Percentiles rank a stretch among this genome's conserved stretches.
phyloP scores from a whole-genome alignment of 164 flowering plant species.

The Annona squamosa region DNA sequence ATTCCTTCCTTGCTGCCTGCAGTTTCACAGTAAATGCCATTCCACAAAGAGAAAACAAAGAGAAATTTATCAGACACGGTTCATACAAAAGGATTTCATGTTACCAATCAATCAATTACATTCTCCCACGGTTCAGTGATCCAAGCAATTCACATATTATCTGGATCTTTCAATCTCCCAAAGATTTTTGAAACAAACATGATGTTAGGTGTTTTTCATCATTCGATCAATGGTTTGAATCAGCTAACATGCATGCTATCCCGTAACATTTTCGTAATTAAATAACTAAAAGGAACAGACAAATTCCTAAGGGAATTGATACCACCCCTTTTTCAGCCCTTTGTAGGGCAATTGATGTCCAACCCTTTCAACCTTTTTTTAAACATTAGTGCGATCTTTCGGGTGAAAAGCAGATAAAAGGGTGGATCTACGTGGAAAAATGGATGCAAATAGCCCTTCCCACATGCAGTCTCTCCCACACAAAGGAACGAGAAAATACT shows the following conservation, averaged over 20 bases:
- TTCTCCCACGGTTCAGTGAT: background rate
- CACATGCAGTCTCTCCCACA: background rate
- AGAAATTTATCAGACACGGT: conserved; percentile 1
- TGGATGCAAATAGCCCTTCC: background rate
- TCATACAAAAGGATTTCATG: background rate
- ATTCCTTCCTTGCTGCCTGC: conserved; percentile 50
- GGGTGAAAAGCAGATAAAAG: background rate
- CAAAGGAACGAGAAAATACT: background rate
- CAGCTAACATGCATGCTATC: background rate
- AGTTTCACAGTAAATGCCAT: conserved; percentile 18
- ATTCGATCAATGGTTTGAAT: background rate
- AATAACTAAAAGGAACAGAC: background rate
- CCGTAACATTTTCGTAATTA: background rate
- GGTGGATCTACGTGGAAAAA: background rate
- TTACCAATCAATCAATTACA: background rate
- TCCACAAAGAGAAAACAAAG: conserved; percentile 7
- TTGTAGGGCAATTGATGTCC: background rate
- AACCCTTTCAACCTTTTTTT: background rate
- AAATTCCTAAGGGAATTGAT: background rate
- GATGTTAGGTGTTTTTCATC: background rate
- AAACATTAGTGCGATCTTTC: background rate
- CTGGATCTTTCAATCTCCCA: background rate
- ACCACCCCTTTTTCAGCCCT: background rate
- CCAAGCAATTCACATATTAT: background rate
- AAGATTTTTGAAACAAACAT: background rate